phyloP scores from a whole-genome alignment of 2,329 filamentous ascomycete species.

The Fusarium chlamydosporum region DNA sequence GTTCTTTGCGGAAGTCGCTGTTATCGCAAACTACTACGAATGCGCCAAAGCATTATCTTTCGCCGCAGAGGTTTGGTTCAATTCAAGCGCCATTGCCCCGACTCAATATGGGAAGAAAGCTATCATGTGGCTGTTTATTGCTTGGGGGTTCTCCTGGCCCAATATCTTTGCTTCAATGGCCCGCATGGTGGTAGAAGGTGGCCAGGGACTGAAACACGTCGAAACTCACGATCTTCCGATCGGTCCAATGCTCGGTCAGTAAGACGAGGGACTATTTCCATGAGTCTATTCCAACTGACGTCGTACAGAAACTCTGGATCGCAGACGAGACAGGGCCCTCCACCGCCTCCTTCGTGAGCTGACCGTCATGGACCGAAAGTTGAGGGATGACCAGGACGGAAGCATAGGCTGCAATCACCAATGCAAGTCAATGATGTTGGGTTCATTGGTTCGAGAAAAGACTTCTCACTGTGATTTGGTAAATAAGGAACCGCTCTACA shows the following conservation, averaged over 20 bases:
- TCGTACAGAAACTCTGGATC: not conserved
- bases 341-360: not conserved
- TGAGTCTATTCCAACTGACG: accelerated
- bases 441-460: not conserved
- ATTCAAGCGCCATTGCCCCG: not conserved
- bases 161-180: not conserved
- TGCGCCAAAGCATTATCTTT: constrained; percentile 8
- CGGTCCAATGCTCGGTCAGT: not conserved
- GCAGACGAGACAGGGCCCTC: not conserved
- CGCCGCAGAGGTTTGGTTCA: constrained; percentile 1
- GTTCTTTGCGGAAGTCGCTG: not conserved
- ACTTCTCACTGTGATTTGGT: not conserved
- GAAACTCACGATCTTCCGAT: not conserved
- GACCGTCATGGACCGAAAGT: not conserved
- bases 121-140: not conserved
- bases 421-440: not conserved
- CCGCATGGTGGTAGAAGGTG: not conserved
- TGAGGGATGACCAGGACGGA: not conserved
- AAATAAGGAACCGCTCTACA: not conserved
- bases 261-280: accelerated
- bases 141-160: not conserved
- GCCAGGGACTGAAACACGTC: not conserved
- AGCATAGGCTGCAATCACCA: not conserved
- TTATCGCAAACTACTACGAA: constrained; percentile 18
- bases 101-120: not conserved